A percentile compares a stretch with the other conserved stretches of the same genome.
Conservation (phyloP, 108 stramenopile species). For the Pseudonitzschia pungens region DNA sequence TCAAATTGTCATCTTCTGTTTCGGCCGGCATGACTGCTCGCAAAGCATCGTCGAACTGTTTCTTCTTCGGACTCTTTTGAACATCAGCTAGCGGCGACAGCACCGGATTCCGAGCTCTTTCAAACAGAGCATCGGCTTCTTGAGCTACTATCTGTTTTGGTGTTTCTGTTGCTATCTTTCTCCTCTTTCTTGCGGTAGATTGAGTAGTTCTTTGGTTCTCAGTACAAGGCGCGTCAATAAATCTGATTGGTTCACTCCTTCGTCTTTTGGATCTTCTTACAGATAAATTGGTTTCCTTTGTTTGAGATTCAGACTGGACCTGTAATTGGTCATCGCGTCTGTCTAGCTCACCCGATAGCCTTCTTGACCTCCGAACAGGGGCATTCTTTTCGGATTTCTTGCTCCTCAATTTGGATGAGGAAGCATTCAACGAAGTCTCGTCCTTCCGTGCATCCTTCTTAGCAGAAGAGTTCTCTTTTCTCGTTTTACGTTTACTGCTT, state of each 20-base stretch:
- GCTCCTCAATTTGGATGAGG: too few relatives aligned
- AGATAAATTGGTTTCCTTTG: not conserved
- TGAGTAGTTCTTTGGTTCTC: not conserved
- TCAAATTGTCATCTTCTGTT: conserved; percentile 48
- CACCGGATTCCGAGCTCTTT: not conserved
- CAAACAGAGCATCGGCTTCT: too few relatives aligned
- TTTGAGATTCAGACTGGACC: not conserved
- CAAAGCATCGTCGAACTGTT: conserved; percentile 3
- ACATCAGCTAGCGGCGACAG: not conserved
- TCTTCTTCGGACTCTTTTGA: not conserved
- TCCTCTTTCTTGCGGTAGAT: not conserved
- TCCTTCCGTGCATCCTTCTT: too few relatives aligned
- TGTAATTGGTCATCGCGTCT: too few relatives aligned
- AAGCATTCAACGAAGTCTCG: too few relatives aligned
- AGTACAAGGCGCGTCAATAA: not conserved
- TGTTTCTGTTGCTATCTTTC: too few relatives aligned
- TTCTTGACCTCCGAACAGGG: too few relatives aligned
- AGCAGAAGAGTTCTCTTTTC: too few relatives aligned
- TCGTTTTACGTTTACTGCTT: too few relatives aligned
- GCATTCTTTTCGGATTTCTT: too few relatives aligned
- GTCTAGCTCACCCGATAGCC: too few relatives aligned
- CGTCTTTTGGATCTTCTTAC: not conserved
- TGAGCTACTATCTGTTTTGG: too few relatives aligned
- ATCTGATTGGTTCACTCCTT: not conserved
- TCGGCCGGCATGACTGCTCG: conserved; percentile 5